Base-by-base conservation (phyloP, 2,329 filamentous ascomycete species). In the Fusarium ramigenum region DNA sequence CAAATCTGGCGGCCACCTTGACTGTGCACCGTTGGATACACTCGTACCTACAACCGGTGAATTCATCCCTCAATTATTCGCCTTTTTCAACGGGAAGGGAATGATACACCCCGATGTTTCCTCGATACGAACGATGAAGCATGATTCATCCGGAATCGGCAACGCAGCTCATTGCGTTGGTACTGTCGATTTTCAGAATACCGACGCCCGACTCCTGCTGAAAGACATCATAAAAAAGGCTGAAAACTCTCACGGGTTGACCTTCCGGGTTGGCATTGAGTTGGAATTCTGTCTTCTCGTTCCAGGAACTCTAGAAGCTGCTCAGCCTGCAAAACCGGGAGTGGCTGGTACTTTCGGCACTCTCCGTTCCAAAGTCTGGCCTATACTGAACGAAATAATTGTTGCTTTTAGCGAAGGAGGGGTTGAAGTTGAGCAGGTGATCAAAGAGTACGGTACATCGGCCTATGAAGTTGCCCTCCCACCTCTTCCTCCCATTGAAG, bases 401-500 rank as follows among this genome's bases (percentile, higher is more conserved):
- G 11, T 36, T 34, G 63, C 36, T 0, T 21, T 68, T 2, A 19
- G 2, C 1, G 36, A 54, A 16, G 63, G 9, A 5, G 65, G 54
- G 0, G 43, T 68, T 2, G 30, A 47, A 3, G 47, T 37, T n/a
- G 63, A 68, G 12, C 65, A 68, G 19, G 47, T 32, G 19, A 23
- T 68, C 3, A 68, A 68, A 19, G 54, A 68, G 7, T 68, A 68
- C 7, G 65, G 65, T 1, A 8, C 7, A 16, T 67, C 65, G 0
- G 63, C 65, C 5, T 68, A 68, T 9, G 65, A 68, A 14, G 18
- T 62, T 7, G 40, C 63, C 3, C 63, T 68, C 1, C 50, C 65
- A 4, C 63, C 63, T 18, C 42, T 68, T 3, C 30, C 65, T 15
- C 63, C 65, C 1, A 18, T 62, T 1, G 40, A 68, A 18, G 65